Percentiles rank a stretch among this genome's conserved stretches.
Conservation (phyloP, 2,329 filamentous ascomycete species). For the Aureobasidium sp. region DNA sequence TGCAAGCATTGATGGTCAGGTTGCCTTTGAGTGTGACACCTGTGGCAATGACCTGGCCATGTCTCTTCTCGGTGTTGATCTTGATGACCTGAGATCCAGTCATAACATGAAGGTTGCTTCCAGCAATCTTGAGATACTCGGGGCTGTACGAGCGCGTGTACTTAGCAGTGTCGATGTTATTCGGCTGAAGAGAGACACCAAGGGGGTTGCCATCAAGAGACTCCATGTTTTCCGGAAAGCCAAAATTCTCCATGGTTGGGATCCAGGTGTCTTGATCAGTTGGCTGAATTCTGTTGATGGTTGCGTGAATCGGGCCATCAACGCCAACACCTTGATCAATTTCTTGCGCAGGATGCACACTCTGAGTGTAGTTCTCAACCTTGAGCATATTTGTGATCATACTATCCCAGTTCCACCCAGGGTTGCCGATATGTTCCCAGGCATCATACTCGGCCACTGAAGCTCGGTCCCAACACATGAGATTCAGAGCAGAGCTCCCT, state of each 20-base stretch:
- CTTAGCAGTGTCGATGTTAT: slow-evolving; percentile 7
- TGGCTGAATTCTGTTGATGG: not conserved
- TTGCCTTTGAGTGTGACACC: slow-evolving; percentile 30
- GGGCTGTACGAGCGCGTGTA: slow-evolving; percentile 19
- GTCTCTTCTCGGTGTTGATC: slow-evolving; percentile 29
- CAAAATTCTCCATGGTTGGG: slow-evolving; percentile 18
- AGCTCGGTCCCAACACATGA: slow-evolving; percentile 21
- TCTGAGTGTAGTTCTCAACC: slow-evolving; percentile 31
- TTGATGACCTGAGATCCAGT: slow-evolving; percentile 34
- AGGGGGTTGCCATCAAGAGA: slow-evolving; percentile 14
- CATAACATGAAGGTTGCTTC: slow-evolving; percentile 37
- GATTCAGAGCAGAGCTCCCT: slow-evolving; percentile 34
- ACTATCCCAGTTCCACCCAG: slow-evolving; percentile 39
- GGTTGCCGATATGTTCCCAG: slow-evolving; percentile 30
- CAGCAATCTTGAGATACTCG: not conserved
- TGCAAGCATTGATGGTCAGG: slow-evolving; percentile 25
- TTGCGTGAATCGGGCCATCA: slow-evolving; percentile 3
- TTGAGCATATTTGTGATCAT: slow-evolving; percentile 23
- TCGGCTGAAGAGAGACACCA: slow-evolving; percentile 27
- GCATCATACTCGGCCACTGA: slow-evolving; percentile 27
- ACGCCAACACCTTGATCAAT: slow-evolving; percentile 15
- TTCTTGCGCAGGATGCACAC: slow-evolving; percentile 19
- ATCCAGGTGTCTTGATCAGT: slow-evolving; percentile 20
- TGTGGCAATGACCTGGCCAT: slow-evolving; percentile 21
- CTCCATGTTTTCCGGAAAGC: slow-evolving; percentile 17